Evolutionary conservation across 2,329 filamentous ascomycete species (phyloP).

Genomic region (Alternaria brassicae): DNA sequence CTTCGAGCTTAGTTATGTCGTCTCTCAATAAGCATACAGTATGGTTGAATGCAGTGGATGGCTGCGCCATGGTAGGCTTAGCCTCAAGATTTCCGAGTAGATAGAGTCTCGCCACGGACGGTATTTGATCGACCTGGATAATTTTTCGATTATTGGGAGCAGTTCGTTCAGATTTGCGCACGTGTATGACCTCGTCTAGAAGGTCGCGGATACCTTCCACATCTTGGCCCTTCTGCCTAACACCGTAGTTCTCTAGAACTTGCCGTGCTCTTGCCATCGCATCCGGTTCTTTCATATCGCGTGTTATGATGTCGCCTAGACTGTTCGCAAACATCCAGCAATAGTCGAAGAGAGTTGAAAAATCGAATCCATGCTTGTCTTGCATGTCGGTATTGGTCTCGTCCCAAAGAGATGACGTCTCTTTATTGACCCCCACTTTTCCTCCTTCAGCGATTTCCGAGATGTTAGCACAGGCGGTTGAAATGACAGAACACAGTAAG

Average conservation of each 20-base stretch:
- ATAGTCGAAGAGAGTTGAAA: constrained; percentile 26
- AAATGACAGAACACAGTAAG: constrained; percentile 35
- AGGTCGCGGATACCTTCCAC: constrained; percentile 22
- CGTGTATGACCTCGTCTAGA: constrained; percentile 37
- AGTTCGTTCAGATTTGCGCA: constrained; percentile 30
- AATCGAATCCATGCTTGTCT: constrained; percentile 22
- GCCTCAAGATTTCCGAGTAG: constrained; percentile 32
- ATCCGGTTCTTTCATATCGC: constrained; percentile 17
- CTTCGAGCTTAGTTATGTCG: constrained; percentile 45
- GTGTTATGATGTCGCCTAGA: constrained; percentile 28
- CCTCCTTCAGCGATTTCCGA: constrained; percentile 31
- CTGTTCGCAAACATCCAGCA: constrained; percentile 33
- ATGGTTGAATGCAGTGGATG: constrained; percentile 35
- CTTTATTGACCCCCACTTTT: constrained; percentile 11
- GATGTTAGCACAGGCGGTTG: constrained; percentile 30
- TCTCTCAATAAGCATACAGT: constrained; percentile 39
- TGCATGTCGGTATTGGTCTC: constrained; percentile 35
- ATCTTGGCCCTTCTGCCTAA: constrained; percentile 25
- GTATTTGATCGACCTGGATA: constrained; percentile 36
- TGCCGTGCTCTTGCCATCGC: constrained; percentile 29
- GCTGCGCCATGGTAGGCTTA: constrained; percentile 31
- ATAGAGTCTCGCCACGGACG: constrained; percentile 38
- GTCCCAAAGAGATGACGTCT: constrained; percentile 29
- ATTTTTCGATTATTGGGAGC: constrained; percentile 16
- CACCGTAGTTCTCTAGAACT: constrained; percentile 28